phyloP scores from a whole-genome alignment of 169 alveolate species.

The Plasmodium fragile region DNA sequence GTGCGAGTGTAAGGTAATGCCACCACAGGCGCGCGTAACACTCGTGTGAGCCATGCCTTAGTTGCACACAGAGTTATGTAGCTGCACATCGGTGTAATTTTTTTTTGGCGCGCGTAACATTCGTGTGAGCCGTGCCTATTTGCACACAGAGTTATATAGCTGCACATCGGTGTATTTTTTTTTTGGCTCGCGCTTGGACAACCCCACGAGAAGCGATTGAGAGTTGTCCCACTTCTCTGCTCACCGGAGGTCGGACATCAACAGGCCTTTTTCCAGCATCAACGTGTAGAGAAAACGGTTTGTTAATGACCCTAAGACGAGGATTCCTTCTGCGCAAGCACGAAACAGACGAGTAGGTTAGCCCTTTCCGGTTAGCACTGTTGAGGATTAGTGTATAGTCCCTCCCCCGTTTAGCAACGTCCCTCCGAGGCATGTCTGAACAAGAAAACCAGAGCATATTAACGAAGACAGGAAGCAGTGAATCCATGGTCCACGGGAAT shows the following conservation, averaged over 20 bases:
- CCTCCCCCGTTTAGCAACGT: background rate
- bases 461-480: background rate
- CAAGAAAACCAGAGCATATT: background rate
- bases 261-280: background rate
- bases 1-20: background rate
- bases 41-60: background rate
- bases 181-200: background rate
- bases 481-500: background rate
- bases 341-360: background rate
- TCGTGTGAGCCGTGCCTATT: background rate
- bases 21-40: background rate
- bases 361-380: background rate
- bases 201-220: background rate
- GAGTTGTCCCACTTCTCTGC: background rate
- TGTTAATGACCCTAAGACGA: background rate
- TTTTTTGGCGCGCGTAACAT: background rate
- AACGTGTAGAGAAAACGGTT: background rate
- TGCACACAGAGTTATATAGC: background rate
- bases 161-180: background rate
- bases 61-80: background rate
- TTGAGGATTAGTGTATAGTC: background rate
- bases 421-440: conserved; percentile 4
- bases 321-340: background rate
- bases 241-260: background rate
- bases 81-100: background rate